These are phyloP conservation scores for Perkinsus marinus DNA, from an alignment of 169 alveolate species.

Conservation along the genomic window DNA sequence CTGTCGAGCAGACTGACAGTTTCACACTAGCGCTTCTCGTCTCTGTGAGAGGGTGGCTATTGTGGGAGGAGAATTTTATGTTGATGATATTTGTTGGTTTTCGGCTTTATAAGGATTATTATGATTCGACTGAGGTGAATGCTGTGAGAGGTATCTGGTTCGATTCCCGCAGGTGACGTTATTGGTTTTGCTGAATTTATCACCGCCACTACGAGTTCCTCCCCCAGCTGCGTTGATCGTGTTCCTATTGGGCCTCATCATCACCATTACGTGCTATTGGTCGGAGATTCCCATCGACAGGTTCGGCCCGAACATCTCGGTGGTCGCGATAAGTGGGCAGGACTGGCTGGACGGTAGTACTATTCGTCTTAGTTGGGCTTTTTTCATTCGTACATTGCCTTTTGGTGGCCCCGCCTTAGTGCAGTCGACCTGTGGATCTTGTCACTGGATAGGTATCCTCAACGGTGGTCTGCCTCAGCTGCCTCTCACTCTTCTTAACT, in stretches of 20 bases:
- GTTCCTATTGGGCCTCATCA: not conserved
- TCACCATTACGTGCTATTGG: not conserved
- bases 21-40: not conserved
- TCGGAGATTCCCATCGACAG: not conserved
- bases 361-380: not conserved
- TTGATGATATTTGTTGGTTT: too few species aligned
- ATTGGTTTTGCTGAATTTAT: not conserved
- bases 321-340: not conserved
- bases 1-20: not conserved
- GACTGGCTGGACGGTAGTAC: not conserved
- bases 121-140: too few species aligned
- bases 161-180: not conserved
- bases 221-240: not conserved
- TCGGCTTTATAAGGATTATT: too few species aligned
- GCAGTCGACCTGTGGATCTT: not conserved
- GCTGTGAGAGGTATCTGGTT: not conserved
- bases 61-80: not conserved
- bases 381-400: too few species aligned
- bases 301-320: not conserved
- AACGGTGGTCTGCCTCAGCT: not conserved
- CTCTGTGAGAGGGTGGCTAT: too few species aligned
- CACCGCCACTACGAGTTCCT: not conserved
- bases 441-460: not conserved
- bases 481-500: not conserved
- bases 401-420: not conserved